Base-by-base conservation (phyloP, 169 alveolate species). In the Toxoplasma gondii region DNA sequence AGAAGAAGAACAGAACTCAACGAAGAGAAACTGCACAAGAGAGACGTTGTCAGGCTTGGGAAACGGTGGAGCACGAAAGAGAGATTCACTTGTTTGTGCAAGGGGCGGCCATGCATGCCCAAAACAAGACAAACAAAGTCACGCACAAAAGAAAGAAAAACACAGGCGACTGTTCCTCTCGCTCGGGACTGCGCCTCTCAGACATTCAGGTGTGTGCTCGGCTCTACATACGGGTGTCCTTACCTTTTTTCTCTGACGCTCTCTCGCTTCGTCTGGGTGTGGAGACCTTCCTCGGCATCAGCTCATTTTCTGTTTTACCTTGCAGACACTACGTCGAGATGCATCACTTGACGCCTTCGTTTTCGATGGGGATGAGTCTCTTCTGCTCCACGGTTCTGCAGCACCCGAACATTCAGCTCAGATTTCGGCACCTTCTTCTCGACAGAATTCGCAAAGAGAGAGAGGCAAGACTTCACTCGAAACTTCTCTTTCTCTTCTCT, bases 311-410 rank as follows among this genome's bases (percentile, higher is more conserved):
- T 22, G 4, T 7, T n/a, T n/a, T n/a, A 7, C 43, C 9, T 24
- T 12, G 41, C 44, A 74, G 84, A 44, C 84, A 74, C 44, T 74
- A 34, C 84, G 84, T 74, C 9, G 84, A 74, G 44, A 74, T 74
- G 84, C 39, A 74, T 44, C 84, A 74, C 43, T n/a, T 74, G 44
- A 74, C 84, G 84, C 84, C 84, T 41, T 74, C 84, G n/a, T 74
- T 34, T 44, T 34, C 84, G 39, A 36, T 36, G 44, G 84, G 84
- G 84, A 74, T 74, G 84, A 31, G n/a, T 27, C 84, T 74, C 31
- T 74, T 74, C 22, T 74, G 44, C 84, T 31, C 84, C 10, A 36
- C 84, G 38, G 84, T 74, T 31, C 43, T 74, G 41, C 84, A 74
- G 44, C 84, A 74, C 9, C 84, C 84, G 38, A 12, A n/a, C 27